A percentile compares a stretch with the other conserved stretches of the same genome.
Evolutionary conservation across 2,329 filamentous ascomycete species (phyloP).

Genomic region (Penicillium concentricum): DNA sequence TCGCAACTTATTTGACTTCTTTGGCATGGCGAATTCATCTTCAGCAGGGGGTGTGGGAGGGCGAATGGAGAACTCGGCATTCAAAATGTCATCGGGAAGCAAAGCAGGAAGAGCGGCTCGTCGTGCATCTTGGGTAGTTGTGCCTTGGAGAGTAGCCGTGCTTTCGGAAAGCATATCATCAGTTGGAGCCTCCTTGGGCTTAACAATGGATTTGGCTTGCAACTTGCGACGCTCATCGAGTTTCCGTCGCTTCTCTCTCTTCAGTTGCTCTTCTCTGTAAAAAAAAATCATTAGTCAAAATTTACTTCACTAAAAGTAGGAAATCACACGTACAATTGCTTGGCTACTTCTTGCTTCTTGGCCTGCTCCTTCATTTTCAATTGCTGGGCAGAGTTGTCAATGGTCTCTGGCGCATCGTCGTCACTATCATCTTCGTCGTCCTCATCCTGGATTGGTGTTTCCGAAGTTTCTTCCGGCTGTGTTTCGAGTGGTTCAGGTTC

Average conservation of each 20-base stretch:
- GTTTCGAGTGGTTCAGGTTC: constrained; percentile 33
- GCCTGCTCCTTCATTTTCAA: constrained; percentile 39
- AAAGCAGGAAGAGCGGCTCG: constrained; percentile 48
- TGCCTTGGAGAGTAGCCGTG: constrained; percentile 42
- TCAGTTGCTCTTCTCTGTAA: constrained; percentile 38
- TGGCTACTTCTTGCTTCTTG: constrained; percentile 39
- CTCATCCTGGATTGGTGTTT: constrained; percentile 20
- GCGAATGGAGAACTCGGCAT: constrained; percentile 44
- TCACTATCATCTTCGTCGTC: constrained; percentile 35
- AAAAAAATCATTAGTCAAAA: constrained; percentile 21
- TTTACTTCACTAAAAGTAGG: background rate
- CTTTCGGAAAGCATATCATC: constrained; percentile 44
- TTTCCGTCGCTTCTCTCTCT: constrained; percentile 42
- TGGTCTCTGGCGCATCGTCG: constrained; percentile 44
- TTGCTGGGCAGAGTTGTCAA: constrained; percentile 42
- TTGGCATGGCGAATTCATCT: constrained; percentile 20
- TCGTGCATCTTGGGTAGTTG: constrained; percentile 36
- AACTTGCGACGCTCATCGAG: constrained; percentile 40
- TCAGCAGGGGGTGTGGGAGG: constrained; percentile 48
- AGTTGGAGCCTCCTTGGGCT: constrained; percentile 27
- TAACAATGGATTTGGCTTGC: constrained; percentile 36
- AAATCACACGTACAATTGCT: constrained; percentile 35
- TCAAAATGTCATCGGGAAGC: constrained; percentile 53
- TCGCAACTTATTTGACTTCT: constrained; percentile 46
- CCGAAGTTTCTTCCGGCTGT: constrained; percentile 19